Conservation (phyloP, 75 land plant species). For the Adiantum capillusveneris region DNA sequence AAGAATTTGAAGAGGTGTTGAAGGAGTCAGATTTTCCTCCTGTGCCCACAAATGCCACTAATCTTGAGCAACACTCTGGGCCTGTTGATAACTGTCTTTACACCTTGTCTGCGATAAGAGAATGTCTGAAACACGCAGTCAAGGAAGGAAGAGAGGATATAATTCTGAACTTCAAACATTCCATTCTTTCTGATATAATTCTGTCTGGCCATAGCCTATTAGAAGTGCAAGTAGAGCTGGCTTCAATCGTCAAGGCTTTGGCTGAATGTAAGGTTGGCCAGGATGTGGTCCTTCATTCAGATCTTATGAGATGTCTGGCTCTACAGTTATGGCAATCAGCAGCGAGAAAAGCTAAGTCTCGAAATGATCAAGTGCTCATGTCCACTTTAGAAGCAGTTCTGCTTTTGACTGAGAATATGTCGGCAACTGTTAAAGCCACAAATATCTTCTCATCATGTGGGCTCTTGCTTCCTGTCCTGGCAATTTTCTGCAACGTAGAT, state of each 20-base stretch:
- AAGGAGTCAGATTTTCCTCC: not conserved
- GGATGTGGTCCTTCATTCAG: slow-evolving; percentile 26
- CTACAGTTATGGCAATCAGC: slow-evolving; percentile 37
- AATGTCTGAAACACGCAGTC: slow-evolving; percentile 34
- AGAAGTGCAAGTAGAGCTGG: slow-evolving; percentile 25
- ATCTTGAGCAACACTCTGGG: not conserved
- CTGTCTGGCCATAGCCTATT: slow-evolving; percentile 11
- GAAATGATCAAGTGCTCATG: slow-evolving; percentile 30
- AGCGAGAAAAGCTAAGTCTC: slow-evolving; percentile 8
- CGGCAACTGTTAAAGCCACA: slow-evolving; percentile 35
- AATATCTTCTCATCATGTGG: slow-evolving; percentile 28
- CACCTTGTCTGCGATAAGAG: slow-evolving; percentile 19
- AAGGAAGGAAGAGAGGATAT: slow-evolving; percentile 24
- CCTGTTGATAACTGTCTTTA: slow-evolving; percentile 13
- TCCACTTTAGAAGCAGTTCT: slow-evolving; percentile 26
- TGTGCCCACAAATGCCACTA: not conserved
- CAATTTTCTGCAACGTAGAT: slow-evolving; percentile 33
- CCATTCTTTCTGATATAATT: slow-evolving; percentile 20
- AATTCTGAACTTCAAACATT: slow-evolving; percentile 10
- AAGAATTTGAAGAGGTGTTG: not conserved
- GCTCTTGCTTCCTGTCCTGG: slow-evolving; percentile 30
- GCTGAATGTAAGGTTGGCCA: slow-evolving; percentile 8
- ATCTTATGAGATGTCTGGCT: slow-evolving; percentile 24
- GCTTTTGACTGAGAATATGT: slow-evolving; percentile 29
- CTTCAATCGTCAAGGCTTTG: slow-evolving; percentile 24